Percentiles rank a stretch among this genome's conserved stretches.
Evolutionary conservation across 202 grass and related monocot species (phyloP).

Genomic region (Cymbopogon flexuosus): DNA sequence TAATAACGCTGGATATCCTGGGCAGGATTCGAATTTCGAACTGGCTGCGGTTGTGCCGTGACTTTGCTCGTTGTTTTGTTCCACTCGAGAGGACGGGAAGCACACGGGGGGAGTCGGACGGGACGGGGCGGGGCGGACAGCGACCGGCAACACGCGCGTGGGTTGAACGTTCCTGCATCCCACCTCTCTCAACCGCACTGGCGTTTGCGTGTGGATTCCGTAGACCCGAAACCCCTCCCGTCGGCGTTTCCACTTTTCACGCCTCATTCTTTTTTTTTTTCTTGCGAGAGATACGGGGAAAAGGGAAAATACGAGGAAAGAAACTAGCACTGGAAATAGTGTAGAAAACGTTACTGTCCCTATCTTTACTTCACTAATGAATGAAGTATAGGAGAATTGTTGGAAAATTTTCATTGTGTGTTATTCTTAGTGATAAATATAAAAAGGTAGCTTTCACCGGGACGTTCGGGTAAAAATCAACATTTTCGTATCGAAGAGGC

Average conservation of each 20-base stretch:
- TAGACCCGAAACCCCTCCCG: not conserved
- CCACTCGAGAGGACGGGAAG: not conserved
- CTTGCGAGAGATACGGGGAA: not conserved
- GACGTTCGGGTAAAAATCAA: not conserved
- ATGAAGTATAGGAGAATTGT: not conserved
- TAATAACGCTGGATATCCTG: not conserved
- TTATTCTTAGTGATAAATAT: not conserved
- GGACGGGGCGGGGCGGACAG: not conserved
- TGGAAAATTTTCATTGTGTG: too few species aligned
- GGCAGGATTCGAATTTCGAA: not conserved
- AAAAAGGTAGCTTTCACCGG: not conserved
- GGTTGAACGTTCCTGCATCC: not conserved
- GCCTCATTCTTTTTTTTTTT: not conserved
- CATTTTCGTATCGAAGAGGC: not conserved
- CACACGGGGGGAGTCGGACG: constrained; percentile 1
- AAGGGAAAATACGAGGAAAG: not conserved
- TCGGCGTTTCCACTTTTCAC: not conserved
- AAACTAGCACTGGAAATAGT: not conserved
- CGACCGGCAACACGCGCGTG: constrained; percentile 10
- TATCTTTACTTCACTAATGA: not conserved
- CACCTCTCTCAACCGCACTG: not conserved
- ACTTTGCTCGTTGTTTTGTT: not conserved
- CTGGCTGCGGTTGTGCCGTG: not conserved
- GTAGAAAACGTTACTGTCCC: not conserved
- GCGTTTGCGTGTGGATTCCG: constrained; percentile 12